Evolutionary conservation across 1,284 basidiomycete genomes (phyloP).

Genomic region (Irpex lacteus): DNA sequence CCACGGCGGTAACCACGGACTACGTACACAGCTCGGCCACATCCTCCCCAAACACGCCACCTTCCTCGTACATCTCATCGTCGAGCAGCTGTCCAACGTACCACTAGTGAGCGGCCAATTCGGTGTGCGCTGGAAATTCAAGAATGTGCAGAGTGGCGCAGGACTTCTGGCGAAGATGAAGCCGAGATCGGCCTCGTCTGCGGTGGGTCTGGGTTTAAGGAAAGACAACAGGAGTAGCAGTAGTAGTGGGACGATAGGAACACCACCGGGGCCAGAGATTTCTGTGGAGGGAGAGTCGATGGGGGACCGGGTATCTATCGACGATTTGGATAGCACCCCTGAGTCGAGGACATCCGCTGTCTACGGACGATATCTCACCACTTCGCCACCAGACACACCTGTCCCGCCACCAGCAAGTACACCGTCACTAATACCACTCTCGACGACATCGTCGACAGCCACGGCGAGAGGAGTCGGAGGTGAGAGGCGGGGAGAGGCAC

Average conservation of each 20-base stretch:
- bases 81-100: conserved; percentile 75
- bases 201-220: conserved; percentile 15
- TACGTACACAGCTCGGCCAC: conserved; percentile 45
- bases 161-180: conserved; percentile 36
- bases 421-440: not conserved
- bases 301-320: not conserved
- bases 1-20: conserved; percentile 18
- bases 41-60: conserved; percentile 58
- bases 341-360: conserved; percentile 6
- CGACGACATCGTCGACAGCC: conserved; percentile 4
- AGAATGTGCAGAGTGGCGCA: conserved; percentile 50
- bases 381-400: conserved; percentile 10
- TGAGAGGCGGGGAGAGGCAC: conserved; percentile 27
- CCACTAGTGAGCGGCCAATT: conserved; percentile 78
- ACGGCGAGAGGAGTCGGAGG: conserved; percentile 3
- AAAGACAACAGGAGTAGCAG: conserved; percentile 34
- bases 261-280: conserved; percentile 21
- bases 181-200: conserved; percentile 31
- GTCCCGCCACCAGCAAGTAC: not conserved
- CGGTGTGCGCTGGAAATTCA: conserved; percentile 74
- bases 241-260: conserved; percentile 19
- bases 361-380: conserved; percentile 11
- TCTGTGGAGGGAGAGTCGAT: conserved; percentile 17
- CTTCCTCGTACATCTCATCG: conserved; percentile 62
- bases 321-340: conserved; percentile 11